Base-by-base conservation (phyloP, 257 asterid species). In the Thymus mandschuricus region DNA sequence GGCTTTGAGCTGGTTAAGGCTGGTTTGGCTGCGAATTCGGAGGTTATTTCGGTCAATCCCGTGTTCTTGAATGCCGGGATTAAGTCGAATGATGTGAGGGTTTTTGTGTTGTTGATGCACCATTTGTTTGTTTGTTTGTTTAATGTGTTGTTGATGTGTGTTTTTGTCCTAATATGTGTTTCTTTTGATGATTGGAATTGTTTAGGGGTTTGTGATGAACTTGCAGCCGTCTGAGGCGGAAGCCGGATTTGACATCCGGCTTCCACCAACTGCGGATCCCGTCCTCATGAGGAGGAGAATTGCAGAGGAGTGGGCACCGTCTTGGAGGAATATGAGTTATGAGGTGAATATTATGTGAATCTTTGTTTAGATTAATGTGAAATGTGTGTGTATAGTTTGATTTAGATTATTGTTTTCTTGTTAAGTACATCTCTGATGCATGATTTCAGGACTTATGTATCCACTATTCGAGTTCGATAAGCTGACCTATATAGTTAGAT, bases 171-270 rank as follows among this genome's bases (percentile, higher is more conserved):
- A 1, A 35, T 2, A 15, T 38, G 44, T 48, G 67, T 9, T 63
- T 2, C n/a, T n/a, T 0, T 77, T 51, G 59, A 28, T 76, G 78
- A 46, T 73, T 75, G 73, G 72, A 60, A 6, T 55, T 76, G 76
- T 21, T 67, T 52, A 88, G 97, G 99, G 97, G 29, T 94, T 81
- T 78, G 88, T 84, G 75, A 94, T 94, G 99, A 91, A 95, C 75
- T 75, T 89, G 94, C 98, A 95, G 79, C 99, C 99, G 4, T 91
- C 99, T 0, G 98, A 91, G 75, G 98, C 88, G 41, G 97, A 86
- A 82, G 96, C 95, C 6, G 98, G 98, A 40, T 88, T 95, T 70
- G 98, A 92, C 78, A 66, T 95, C 70, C 83, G 98, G 78, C n/a
- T 89, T 63, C 97, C 98, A 1, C 99, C 98, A 55, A 88, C 89